Evolutionary conservation across 2,329 filamentous ascomycete genomes (phyloP).

Genomic region (Aureobasidium vineae): DNA sequence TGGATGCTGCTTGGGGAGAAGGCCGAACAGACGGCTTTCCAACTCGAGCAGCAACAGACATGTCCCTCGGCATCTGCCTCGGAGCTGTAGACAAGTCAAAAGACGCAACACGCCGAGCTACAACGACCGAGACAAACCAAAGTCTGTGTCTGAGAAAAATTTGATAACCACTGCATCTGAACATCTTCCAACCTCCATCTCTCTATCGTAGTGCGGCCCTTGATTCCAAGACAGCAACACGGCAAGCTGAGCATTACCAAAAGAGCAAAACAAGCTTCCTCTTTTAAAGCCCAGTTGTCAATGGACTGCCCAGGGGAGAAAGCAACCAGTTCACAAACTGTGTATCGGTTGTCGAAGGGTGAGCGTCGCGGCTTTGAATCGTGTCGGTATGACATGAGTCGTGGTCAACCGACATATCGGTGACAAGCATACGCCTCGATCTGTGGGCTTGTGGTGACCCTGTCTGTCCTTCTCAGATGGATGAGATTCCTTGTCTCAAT

Average conservation of each 20-base stretch:
- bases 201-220: background rate
- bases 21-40: background rate
- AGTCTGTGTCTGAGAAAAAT: background rate
- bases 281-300: background rate
- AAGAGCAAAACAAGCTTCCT: background rate
- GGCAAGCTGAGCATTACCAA: background rate
- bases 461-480: background rate
- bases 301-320: background rate
- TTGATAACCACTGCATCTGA: background rate
- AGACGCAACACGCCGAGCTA: background rate
- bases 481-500: background rate
- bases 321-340: background rate
- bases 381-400: background rate
- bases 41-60: background rate
- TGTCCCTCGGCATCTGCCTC: background rate
- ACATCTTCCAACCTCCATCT: background rate
- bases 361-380: background rate
- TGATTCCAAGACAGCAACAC: background rate
- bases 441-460: background rate
- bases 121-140: background rate
- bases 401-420: background rate
- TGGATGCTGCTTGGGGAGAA: background rate
- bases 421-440: background rate
- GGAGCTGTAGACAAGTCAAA: background rate
- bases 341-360: background rate